These are phyloP conservation scores for Carallia brachiata DNA, from an alignment of 345 rosid species.

Conservation along the genomic window DNA sequence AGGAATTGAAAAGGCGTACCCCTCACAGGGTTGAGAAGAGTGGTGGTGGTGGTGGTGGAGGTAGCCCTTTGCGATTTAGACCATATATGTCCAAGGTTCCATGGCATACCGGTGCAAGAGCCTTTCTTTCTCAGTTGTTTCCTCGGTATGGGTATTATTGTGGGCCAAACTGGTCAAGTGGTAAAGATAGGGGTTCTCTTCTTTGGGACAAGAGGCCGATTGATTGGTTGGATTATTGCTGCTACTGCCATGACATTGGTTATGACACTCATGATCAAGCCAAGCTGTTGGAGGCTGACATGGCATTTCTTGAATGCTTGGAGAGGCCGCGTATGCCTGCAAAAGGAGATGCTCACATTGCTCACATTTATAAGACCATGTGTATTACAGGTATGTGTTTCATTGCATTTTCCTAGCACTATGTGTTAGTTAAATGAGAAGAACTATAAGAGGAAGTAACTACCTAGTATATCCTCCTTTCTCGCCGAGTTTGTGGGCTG, in stretches of 20 bases:
- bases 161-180: slow-evolving; percentile 99
- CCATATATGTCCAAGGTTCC: slow-evolving; percentile 94
- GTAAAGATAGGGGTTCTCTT: slow-evolving; percentile 74
- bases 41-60: slow-evolving; percentile 8
- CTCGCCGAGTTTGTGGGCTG: too few species aligned
- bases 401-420: not conserved
- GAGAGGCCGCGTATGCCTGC: slow-evolving; percentile 62
- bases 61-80: slow-evolving; percentile 58
- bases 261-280: slow-evolving; percentile 92
- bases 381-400: slow-evolving; percentile 63
- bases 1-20: slow-evolving; percentile 52
- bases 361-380: slow-evolving; percentile 80
- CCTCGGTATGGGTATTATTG: slow-evolving; percentile 96
- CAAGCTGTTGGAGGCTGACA: slow-evolving; percentile 74
- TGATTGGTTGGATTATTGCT: slow-evolving; percentile 95
- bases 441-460: not conserved
- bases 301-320: slow-evolving; percentile 87
- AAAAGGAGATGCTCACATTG: slow-evolving; percentile 60
- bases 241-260: slow-evolving; percentile 97
- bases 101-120: slow-evolving; percentile 92
- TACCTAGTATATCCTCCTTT: too few species aligned
- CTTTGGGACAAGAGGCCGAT: slow-evolving; percentile 94
- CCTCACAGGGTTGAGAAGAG: slow-evolving; percentile 24
- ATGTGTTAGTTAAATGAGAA: not conserved
- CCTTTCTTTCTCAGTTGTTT: slow-evolving; percentile 81